phyloP scores from a whole-genome alignment of 2,329 filamentous ascomycete genomes.

The Xylogone sp. region DNA sequence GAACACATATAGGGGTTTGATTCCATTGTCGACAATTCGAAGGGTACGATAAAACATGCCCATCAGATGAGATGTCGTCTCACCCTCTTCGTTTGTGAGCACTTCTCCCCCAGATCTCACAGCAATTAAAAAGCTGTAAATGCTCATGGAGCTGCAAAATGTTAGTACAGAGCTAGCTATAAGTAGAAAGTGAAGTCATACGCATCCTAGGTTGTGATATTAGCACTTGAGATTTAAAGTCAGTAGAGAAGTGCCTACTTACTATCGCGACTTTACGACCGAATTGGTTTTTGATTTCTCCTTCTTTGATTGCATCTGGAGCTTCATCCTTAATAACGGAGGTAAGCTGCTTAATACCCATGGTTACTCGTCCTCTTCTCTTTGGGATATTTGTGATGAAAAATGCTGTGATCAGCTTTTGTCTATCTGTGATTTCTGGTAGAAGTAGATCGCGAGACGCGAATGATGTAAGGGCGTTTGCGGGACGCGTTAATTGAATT shows the following conservation, averaged over 20 bases:
- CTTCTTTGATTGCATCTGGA: slow-evolving; percentile 91
- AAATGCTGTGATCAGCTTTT: slow-evolving; percentile 4
- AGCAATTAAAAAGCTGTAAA: slow-evolving; percentile 97
- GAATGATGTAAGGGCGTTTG: neutral
- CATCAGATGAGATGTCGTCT: slow-evolving; percentile 98
- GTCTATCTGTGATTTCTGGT: neutral
- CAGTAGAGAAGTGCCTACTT: slow-evolving; percentile 35
- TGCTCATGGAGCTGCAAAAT: slow-evolving; percentile 81
- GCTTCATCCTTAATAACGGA: slow-evolving; percentile 86
- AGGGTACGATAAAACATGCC: slow-evolving; percentile 99
- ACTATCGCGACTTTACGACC: slow-evolving; percentile 97
- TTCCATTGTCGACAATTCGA: slow-evolving; percentile 97
- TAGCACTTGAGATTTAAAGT: slow-evolving; percentile 5
- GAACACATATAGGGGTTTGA: slow-evolving; percentile 98
- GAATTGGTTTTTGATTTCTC: slow-evolving; percentile 98
- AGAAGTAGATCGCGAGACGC: slow-evolving; percentile 2
- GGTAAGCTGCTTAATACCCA: slow-evolving; percentile 71
- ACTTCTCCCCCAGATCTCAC: slow-evolving; percentile 96
- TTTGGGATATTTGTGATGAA: neutral
- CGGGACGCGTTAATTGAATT: neutral
- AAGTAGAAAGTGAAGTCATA: slow-evolving; percentile 28
- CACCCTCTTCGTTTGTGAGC: slow-evolving; percentile 89
- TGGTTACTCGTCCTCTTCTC: slow-evolving; percentile 29
- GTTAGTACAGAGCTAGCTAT: slow-evolving; percentile 10
- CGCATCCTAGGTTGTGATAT: slow-evolving; percentile 48